A percentile compares a stretch with the other conserved stretches of the same genome.
Conservation (phyloP, 257 asterid species). For the Linaria vulgaris region DNA sequence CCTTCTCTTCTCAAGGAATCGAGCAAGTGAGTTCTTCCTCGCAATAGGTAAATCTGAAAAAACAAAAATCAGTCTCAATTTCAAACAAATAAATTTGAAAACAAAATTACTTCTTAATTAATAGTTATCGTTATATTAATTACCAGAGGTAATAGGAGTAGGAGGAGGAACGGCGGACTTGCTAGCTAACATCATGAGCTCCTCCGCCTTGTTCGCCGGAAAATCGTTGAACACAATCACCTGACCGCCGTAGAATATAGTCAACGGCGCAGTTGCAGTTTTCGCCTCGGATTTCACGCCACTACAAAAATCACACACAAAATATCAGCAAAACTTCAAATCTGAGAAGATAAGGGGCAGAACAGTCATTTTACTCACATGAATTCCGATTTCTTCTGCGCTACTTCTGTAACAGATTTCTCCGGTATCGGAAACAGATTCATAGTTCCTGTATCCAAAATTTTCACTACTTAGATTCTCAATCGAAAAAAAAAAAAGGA, state of each 20-base stretch:
- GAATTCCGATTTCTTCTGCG: constrained; percentile 24
- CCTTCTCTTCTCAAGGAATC: constrained; percentile 67
- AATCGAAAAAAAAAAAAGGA: neutral
- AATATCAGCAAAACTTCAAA: too few relatives aligned
- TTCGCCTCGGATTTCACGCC: constrained; percentile 18
- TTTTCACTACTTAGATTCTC: too few relatives aligned
- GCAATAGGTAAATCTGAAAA: constrained; percentile 63
- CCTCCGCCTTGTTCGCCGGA: constrained; percentile 48
- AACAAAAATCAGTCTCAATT: neutral
- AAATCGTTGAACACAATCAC: constrained; percentile 45
- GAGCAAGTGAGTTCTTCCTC: constrained; percentile 54
- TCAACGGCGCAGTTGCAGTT: constrained; percentile 44
- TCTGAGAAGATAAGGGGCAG: neutral
- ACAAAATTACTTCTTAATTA: too few relatives aligned
- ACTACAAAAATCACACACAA: neutral
- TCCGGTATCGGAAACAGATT: constrained; percentile 53
- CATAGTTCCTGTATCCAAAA: constrained; percentile 42
- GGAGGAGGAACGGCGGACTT: constrained; percentile 23
- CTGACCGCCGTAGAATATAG: constrained; percentile 55
- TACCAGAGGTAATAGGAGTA: constrained; percentile 41
- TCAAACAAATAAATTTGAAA: too few relatives aligned
- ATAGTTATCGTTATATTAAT: neutral
- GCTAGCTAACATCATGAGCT: constrained; percentile 41
- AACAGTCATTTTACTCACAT: constrained; percentile 16
- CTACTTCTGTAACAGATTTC: constrained; percentile 34